These are phyloP conservation scores for Fusarium oxysporum DNA, from an alignment of 2,329 filamentous ascomycete genomes.

Conservation along the genomic window DNA sequence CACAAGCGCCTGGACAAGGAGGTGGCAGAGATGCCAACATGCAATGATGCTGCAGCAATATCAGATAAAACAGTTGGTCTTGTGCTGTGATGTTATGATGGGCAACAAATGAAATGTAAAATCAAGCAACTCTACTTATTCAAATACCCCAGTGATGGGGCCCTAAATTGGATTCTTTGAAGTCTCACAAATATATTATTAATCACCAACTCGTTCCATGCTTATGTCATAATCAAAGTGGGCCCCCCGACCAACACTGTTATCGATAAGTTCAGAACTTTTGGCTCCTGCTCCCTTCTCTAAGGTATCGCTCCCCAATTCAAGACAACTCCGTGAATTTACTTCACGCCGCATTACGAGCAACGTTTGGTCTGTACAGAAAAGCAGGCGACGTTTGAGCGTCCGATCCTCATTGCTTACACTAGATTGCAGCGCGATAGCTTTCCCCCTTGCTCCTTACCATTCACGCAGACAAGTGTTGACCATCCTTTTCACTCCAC, in stretches of 20 bases:
- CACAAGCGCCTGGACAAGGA: conserved; percentile 15
- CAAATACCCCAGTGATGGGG: neutral
- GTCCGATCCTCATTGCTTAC: neutral
- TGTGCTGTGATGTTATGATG: conserved; percentile 23
- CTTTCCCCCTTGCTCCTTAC: conserved; percentile 9
- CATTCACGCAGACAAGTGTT: conserved; percentile 45
- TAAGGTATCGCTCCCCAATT: neutral
- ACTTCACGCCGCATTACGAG: conserved; percentile 2
- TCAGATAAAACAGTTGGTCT: conserved; percentile 26
- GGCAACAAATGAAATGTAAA: conserved; percentile 19
- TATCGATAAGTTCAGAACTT: conserved; percentile 24
- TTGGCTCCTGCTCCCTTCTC: conserved; percentile 7
- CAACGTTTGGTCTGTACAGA: conserved; percentile 1
- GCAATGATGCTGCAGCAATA: conserved; percentile 29
- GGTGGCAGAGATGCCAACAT: conserved; percentile 33
- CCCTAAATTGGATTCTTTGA: neutral
- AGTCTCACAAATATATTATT: neutral
- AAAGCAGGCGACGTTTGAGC: neutral
- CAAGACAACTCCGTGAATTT: neutral
- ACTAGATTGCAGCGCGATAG: conserved; percentile 8
- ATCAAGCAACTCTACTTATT: conserved; percentile 26
- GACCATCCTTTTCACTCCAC: conserved; percentile 2
- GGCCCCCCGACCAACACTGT: neutral
- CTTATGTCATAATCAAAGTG: conserved; percentile 24
- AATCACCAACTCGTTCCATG: neutral